Percentiles rank a stretch among this genome's conserved stretches.
Evolutionary conservation across 768 basidiomycete genomes (phyloP).

Genomic region (Agaricus sinodeliciosus): DNA sequence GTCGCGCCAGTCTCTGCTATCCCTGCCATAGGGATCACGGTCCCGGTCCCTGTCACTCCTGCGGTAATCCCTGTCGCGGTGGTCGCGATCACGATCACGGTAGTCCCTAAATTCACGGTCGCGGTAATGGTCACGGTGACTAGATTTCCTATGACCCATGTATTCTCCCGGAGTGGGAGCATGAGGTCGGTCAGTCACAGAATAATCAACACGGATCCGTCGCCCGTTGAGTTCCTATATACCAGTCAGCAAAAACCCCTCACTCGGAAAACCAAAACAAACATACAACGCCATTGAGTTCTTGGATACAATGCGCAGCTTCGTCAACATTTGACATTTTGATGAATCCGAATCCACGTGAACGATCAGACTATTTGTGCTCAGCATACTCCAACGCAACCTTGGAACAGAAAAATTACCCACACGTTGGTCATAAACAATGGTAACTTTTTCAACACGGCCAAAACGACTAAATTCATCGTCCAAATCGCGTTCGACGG

Average conservation of each 20-base stretch:
- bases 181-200: conserved; percentile 90
- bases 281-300: conserved; percentile 87
- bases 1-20: conserved; percentile 73
- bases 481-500: conserved; percentile 88
- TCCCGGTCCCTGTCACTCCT: conserved; percentile 50
- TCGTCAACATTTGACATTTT: conserved; percentile 88
- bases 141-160: conserved; percentile 81
- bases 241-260: conserved; percentile 8
- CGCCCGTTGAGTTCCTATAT: conserved; percentile 88
- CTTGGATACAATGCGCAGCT: conserved; percentile 79
- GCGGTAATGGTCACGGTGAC: conserved; percentile 29
- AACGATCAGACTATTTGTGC: conserved; percentile 67
- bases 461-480: conserved; percentile 90
- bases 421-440: conserved; percentile 95
- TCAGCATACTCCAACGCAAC: neutral
- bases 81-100: conserved; percentile 26
- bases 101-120: conserved; percentile 30
- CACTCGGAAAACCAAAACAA: neutral
- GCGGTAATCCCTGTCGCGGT: conserved; percentile 34
- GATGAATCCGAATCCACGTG: conserved; percentile 97
- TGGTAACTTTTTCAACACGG: conserved; percentile 88
- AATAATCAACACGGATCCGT: conserved; percentile 94
- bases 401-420: conserved; percentile 26
- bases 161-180: conserved; percentile 97
- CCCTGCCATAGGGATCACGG: conserved; percentile 61